Conservation (phyloP, 1,284 basidiomycete genomes). For the Boletus holoroseus region DNA sequence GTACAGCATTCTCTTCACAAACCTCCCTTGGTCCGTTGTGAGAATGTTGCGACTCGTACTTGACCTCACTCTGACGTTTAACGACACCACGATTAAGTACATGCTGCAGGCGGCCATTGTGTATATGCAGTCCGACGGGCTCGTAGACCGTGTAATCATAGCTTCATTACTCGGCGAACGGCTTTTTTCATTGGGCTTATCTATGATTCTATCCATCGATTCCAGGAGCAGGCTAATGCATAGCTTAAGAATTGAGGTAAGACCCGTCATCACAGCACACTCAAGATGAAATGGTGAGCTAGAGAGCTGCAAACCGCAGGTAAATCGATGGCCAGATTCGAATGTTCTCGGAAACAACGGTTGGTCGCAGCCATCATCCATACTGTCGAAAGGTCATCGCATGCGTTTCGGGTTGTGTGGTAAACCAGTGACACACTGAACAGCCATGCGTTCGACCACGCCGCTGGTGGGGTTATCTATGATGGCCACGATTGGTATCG, state of each 20-base stretch:
- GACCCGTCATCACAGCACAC: background rate
- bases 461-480: slow-evolving; percentile 16
- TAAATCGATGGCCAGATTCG: background rate
- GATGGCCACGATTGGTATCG: slow-evolving; percentile 29
- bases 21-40: background rate
- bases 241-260: background rate
- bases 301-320: background rate
- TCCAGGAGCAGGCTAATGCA: background rate
- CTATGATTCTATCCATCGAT: background rate
- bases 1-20: background rate
- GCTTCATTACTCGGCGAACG: background rate
- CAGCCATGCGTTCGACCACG: slow-evolving; percentile 21
- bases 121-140: background rate
- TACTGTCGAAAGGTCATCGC: slow-evolving; percentile 2
- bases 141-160: background rate
- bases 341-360: background rate
- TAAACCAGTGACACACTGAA: slow-evolving; percentile 1
- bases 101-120: background rate
- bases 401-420: slow-evolving; percentile 1
- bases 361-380: background rate
- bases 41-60: background rate
- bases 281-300: background rate
- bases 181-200: background rate
- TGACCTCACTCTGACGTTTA: background rate
- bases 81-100: background rate